phyloP scores from a whole-genome alignment of 371 early-diverging fungal species.

The Batkoa obscura region DNA sequence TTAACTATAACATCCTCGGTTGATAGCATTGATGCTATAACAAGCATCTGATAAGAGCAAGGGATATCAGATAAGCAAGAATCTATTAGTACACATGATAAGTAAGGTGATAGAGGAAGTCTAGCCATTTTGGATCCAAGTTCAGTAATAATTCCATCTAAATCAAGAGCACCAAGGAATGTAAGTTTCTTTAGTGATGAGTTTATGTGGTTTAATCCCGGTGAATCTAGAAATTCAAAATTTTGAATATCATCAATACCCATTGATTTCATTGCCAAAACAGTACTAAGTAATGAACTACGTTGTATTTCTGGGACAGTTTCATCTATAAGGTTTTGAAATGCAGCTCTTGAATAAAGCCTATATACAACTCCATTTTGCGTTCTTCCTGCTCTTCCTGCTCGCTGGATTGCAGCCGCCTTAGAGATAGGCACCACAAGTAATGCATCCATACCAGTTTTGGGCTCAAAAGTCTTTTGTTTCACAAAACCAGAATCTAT shows the following conservation, averaged over 20 bases:
- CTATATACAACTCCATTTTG: slow-evolving; percentile 87
- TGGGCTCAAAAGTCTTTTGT: slow-evolving; percentile 61
- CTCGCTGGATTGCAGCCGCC: slow-evolving; percentile 91
- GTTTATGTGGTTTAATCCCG: slow-evolving; percentile 56
- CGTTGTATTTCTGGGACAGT: slow-evolving; percentile 92
- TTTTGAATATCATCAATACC: slow-evolving; percentile 81
- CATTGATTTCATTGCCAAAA: slow-evolving; percentile 74
- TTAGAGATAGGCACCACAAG: slow-evolving; percentile 58
- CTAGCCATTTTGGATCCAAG: slow-evolving; percentile 86
- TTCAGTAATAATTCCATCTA: slow-evolving; percentile 70
- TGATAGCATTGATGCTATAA: slow-evolving; percentile 50
- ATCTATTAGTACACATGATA: slow-evolving; percentile 68
- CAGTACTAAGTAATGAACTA: slow-evolving; percentile 71
- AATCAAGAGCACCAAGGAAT: slow-evolving; percentile 88
- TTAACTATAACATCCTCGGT: slow-evolving; percentile 75
- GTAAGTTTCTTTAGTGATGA: slow-evolving; percentile 81
- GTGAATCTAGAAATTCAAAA: slow-evolving; percentile 94
- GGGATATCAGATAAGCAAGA: slow-evolving; percentile 16
- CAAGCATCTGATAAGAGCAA: slow-evolving; percentile 23
- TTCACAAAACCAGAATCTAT: slow-evolving; percentile 89
- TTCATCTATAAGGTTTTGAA: slow-evolving; percentile 55
- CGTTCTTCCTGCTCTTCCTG: slow-evolving; percentile 92
- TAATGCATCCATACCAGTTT: slow-evolving; percentile 66
- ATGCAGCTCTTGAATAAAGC: slow-evolving; percentile 79
- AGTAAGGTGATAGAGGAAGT: slow-evolving; percentile 87